Evolutionary conservation across 2,329 filamentous ascomycete genomes (phyloP).

Genomic region (Fusarium nygamai): DNA sequence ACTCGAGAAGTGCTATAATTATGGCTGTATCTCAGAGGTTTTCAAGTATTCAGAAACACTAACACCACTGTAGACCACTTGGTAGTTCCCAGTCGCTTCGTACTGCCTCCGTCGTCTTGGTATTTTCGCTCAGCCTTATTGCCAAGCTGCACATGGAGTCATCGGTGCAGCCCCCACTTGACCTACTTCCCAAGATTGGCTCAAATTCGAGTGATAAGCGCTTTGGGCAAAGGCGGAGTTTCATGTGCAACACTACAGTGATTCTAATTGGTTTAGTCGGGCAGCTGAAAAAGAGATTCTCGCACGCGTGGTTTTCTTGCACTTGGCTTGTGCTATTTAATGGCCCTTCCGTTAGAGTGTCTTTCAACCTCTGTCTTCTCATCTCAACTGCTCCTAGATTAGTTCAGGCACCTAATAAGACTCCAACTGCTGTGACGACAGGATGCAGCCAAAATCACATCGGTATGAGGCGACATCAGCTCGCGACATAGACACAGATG

Average conservation of each 20-base stretch:
- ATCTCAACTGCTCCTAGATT: background rate
- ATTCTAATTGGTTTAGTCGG: background rate
- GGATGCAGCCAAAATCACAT: background rate
- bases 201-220: background rate
- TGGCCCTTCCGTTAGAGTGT: background rate
- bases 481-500: background rate
- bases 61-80: too few relatives aligned
- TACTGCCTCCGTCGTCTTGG: too few relatives aligned
- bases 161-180: background rate
- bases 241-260: background rate
- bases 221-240: background rate
- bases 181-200: background rate
- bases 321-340: background rate
- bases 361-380: background rate
- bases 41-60: too few relatives aligned
- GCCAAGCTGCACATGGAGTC: background rate
- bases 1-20: too few relatives aligned
- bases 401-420: too few relatives aligned
- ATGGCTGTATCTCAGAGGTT: too few relatives aligned
- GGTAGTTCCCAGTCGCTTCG: too few relatives aligned
- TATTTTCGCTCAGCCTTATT: background rate
- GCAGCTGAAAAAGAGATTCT: background rate
- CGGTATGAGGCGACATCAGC: background rate
- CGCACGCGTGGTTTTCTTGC: background rate
- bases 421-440: background rate